Conservation (phyloP, 2,329 filamentous ascomycete genomes). For the Microdochium trichocladiopsis region DNA sequence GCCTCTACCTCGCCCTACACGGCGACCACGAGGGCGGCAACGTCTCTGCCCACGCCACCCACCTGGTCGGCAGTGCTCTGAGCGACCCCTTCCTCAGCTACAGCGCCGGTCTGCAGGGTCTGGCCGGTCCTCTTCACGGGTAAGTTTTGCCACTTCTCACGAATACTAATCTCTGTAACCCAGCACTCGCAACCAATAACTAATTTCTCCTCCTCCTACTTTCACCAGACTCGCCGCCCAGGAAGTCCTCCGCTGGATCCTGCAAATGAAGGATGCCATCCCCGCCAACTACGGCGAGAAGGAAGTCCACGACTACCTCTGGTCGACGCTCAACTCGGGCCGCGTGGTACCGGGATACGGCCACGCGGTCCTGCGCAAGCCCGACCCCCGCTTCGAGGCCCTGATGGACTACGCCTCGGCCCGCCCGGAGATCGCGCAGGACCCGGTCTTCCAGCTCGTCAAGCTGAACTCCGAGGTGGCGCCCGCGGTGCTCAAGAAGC, state of each 20-base stretch:
- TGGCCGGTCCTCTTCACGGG: conserved; percentile 88
- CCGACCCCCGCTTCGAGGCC: conserved; percentile 92
- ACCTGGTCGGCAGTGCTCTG: conserved; percentile 89
- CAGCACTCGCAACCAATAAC: no score
- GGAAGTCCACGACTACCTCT: conserved; percentile 84
- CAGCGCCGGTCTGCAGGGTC: conserved; percentile 88
- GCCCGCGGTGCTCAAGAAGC: conserved; percentile 81
- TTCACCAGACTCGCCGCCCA: conserved; percentile 73
- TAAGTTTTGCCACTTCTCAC: conserved; percentile 27
- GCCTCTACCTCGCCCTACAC: conserved; percentile 91
- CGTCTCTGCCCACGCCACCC: conserved; percentile 90
- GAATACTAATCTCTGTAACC: no score
- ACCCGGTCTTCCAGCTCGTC: conserved; percentile 91
- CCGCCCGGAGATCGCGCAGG: conserved; percentile 74
- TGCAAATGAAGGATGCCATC: conserved; percentile 90
- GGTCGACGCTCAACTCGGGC: conserved; percentile 86
- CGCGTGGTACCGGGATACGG: conserved; percentile 94
- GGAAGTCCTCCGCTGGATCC: conserved; percentile 93
- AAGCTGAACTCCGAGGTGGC: conserved; percentile 90
- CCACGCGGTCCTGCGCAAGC: conserved; percentile 92
- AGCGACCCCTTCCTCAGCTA: conserved; percentile 95
- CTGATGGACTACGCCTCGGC: conserved; percentile 91
- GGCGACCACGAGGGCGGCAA: conserved; percentile 98
- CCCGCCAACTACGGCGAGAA: conserved; percentile 70
- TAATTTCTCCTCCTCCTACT: conserved; percentile 25